A percentile compares a stretch with the other conserved stretches of the same genome.
These are phyloP conservation scores for Glaciozyma antarctica DNA, from an alignment of 768 basidiomycete species.

Conservation along the genomic window DNA sequence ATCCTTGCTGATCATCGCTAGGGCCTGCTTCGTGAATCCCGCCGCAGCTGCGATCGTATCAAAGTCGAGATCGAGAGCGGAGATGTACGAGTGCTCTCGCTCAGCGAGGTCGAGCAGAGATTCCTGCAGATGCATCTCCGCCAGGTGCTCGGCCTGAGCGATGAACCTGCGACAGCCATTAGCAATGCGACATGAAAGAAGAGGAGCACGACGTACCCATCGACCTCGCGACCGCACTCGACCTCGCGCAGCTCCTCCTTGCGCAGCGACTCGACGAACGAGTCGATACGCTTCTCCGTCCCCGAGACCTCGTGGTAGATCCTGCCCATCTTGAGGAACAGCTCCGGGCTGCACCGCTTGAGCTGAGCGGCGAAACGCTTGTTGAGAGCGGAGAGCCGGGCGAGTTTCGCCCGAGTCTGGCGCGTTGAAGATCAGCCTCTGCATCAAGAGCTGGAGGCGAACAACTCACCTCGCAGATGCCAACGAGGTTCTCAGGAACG, in stretches of 20 bases:
- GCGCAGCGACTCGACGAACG: constrained; percentile 73
- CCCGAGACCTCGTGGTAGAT: constrained; percentile 73
- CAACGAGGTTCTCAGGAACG: constrained; percentile 77
- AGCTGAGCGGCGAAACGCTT: constrained; percentile 81
- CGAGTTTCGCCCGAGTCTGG: constrained; percentile 61
- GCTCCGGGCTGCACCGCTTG: constrained; percentile 66
- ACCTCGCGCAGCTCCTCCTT: constrained; percentile 85
- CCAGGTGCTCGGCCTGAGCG: constrained; percentile 84
- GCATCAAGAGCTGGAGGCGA: neutral
- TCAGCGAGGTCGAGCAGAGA: constrained; percentile 81
- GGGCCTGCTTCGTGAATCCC: constrained; percentile 76
- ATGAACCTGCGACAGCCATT: constrained; percentile 55
- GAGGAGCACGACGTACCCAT: constrained; percentile 54
- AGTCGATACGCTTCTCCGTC: constrained; percentile 84
- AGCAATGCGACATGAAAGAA: neutral
- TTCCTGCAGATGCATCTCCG: constrained; percentile 71
- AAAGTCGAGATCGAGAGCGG: constrained; percentile 78
- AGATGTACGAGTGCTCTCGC: constrained; percentile 70
- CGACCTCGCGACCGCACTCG: constrained; percentile 83
- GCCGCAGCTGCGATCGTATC: constrained; percentile 90
- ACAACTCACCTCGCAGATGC: constrained; percentile 74
- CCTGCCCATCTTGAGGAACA: constrained; percentile 75
- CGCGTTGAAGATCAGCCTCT: neutral
- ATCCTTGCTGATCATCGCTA: constrained; percentile 62
- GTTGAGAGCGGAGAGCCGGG: constrained; percentile 69